Base-by-base conservation (phyloP, 192 early-diverging fungal species). In the Pilaira anomala region DNA sequence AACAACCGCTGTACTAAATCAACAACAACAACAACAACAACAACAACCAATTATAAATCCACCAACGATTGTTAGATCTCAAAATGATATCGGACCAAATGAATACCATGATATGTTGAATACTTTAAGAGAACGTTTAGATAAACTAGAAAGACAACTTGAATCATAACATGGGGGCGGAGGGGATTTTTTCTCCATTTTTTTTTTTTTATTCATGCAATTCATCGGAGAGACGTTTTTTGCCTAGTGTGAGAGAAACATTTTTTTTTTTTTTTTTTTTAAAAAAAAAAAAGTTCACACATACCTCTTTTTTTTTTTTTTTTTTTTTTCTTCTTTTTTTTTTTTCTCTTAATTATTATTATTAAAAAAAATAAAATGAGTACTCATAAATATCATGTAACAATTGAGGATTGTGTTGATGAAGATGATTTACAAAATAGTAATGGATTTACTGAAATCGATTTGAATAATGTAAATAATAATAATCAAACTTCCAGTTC, bases 11-110 rank as follows among this genome's bases (percentile, higher is more conserved):
- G n/a, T n/a, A n/a, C n/a, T n/a, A 41, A 12, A 41, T 14, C 2
- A 45, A 14, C 18, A 18, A 45, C 18, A 14, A 16, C 4, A 45
- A 45, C 12, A 46, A 46, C 16, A 46, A 46, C 19, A n/a, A 46
- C 19, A 36, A 19, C n/a, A 18, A 19, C 13, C 7, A 18, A 16
- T 55, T 14, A 30, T 55, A 18, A 54, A 33, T 25, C 69, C 69
- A 24, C 63, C 69, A 14, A 61, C 69, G 3, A 71, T 71, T 60
- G 69, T 71, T 6, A 52, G 63, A 24, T 71, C 69, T 19, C 69
- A 71, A 50, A 65, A 65, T 33, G 69, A 71, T 33, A 71, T 71
- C 33, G 51, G 59, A 8, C 69, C 62, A 39, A 33, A 48, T 44
- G 70, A 72, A 46, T 72, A 66, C 14, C 64, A 72, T 28, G 22